phyloP scores from a whole-genome alignment of 176 grass and related monocot species.

The Triticum turgidum region DNA sequence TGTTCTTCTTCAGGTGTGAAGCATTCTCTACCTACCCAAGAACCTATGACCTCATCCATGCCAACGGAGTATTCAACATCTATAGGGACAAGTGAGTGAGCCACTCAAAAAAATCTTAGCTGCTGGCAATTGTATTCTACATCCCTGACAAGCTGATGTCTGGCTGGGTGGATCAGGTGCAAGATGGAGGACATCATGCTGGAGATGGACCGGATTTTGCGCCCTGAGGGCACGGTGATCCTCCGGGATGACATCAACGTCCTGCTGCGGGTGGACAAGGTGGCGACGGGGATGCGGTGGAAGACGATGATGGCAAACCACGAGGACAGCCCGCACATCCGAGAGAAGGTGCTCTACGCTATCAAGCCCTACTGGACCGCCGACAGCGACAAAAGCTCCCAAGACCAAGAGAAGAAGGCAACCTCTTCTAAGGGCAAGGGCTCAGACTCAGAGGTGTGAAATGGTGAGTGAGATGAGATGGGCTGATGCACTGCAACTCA shows the following conservation, averaged over 20 bases:
- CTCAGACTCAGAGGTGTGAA: neutral
- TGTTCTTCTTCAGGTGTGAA: slow-evolving; percentile 70
- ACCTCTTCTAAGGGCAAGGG: neutral
- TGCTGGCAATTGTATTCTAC: neutral
- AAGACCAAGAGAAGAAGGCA: neutral
- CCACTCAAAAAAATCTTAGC: neutral
- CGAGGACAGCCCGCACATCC: slow-evolving; percentile 60
- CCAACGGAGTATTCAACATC: slow-evolving; percentile 68
- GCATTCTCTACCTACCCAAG: slow-evolving; percentile 96
- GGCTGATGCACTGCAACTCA: neutral
- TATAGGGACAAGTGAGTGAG: slow-evolving; percentile 73
- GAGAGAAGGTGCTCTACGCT: slow-evolving; percentile 77
- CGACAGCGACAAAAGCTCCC: slow-evolving; percentile 19
- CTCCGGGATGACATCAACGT: slow-evolving; percentile 69
- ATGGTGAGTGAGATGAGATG: neutral
- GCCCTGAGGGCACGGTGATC: slow-evolving; percentile 82
- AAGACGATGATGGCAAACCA: slow-evolving; percentile 63
- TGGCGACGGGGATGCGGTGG: slow-evolving; percentile 65
- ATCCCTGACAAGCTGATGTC: neutral
- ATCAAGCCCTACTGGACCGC: slow-evolving; percentile 85
- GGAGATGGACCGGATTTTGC: slow-evolving; percentile 84
- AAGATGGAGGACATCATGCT: slow-evolving; percentile 94
- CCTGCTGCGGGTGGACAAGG: slow-evolving; percentile 58
- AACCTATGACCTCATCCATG: slow-evolving; percentile 93
- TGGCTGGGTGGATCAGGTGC: slow-evolving; percentile 45